Percentiles rank a stretch among this genome's conserved stretches.
These are phyloP conservation scores for Phoenix dactylifera DNA, from an alignment of 176 grass and related monocot species.

Conservation along the genomic window DNA sequence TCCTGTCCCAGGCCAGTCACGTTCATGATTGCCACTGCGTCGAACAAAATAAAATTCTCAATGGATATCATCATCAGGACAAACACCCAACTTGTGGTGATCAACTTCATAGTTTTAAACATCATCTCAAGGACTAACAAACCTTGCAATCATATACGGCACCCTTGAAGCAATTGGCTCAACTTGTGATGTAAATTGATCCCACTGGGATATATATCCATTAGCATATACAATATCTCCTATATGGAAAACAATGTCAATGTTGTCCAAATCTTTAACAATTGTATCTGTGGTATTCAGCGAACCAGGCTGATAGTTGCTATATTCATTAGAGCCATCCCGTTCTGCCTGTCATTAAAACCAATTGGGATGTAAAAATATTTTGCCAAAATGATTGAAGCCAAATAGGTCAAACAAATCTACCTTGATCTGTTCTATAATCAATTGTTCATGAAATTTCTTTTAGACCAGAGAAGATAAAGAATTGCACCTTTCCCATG, in stretches of 20 bases:
- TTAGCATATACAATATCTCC: conserved; percentile 83
- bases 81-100: too few species aligned
- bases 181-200: conserved; percentile 89
- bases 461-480: neutral
- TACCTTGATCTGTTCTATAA: too few species aligned
- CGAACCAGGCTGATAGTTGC: conserved; percentile 70
- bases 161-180: conserved; percentile 70
- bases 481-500: conserved; percentile 74
- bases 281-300: conserved; percentile 75
- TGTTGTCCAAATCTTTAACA: conserved; percentile 72
- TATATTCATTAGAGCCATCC: conserved; percentile 80
- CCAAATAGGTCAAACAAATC: too few species aligned
- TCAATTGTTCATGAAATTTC: too few species aligned
- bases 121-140: neutral
- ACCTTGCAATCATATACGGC: conserved; percentile 91
- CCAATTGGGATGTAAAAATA: too few species aligned
- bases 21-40: conserved; percentile 83
- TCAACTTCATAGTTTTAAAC: neutral
- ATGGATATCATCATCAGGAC: too few species aligned
- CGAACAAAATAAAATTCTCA: neutral
- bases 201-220: conserved; percentile 91
- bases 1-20: conserved; percentile 64
- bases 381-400: too few species aligned
- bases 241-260: conserved; percentile 78
- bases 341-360: conserved; percentile 46